Percentiles rank a stretch among this genome's conserved stretches.
Evolutionary conservation across 1,284 basidiomycete genomes (phyloP).

Genomic region (Ceratobasidium sp.): DNA sequence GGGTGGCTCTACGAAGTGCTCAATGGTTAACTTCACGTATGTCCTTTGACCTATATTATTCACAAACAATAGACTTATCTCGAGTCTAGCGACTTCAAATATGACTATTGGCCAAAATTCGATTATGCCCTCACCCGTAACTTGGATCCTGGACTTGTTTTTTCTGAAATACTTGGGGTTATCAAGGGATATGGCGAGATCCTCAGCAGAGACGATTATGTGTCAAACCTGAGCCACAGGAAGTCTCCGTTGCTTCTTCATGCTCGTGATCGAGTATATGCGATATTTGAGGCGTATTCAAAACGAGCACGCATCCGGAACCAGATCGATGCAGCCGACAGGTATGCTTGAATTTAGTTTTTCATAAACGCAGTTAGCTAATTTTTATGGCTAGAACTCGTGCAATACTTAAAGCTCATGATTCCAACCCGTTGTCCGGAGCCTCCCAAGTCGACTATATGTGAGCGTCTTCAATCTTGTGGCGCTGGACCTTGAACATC

Average conservation of each 20-base stretch:
- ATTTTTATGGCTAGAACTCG: constrained; percentile 61
- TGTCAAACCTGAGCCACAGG: constrained; percentile 64
- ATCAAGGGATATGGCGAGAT: constrained; percentile 75
- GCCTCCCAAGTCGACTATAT: constrained; percentile 68
- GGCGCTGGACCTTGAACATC: no score
- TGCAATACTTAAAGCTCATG: constrained; percentile 60
- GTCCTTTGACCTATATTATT: not conserved
- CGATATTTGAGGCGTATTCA: constrained; percentile 68
- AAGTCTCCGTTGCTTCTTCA: constrained; percentile 64
- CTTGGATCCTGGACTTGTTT: constrained; percentile 73
- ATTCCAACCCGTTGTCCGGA: constrained; percentile 52
- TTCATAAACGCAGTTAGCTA: not conserved
- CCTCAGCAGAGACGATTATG: constrained; percentile 58
- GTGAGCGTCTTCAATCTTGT: constrained; percentile 58
- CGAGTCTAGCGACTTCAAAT: constrained; percentile 64
- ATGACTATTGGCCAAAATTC: constrained; percentile 74
- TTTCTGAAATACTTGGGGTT: constrained; percentile 76
- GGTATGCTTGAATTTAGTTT: constrained; percentile 57
- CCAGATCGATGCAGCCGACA: constrained; percentile 72
- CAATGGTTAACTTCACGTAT: not conserved
- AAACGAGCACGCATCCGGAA: constrained; percentile 62
- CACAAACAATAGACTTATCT: not conserved
- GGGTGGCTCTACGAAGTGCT: not conserved
- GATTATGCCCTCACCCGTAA: constrained; percentile 67
- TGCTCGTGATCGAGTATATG: constrained; percentile 65